Percentiles rank a stretch among this genome's conserved stretches.
phyloP scores from a whole-genome alignment of 2,329 filamentous ascomycete genomes.

The Fusarium piperis region DNA sequence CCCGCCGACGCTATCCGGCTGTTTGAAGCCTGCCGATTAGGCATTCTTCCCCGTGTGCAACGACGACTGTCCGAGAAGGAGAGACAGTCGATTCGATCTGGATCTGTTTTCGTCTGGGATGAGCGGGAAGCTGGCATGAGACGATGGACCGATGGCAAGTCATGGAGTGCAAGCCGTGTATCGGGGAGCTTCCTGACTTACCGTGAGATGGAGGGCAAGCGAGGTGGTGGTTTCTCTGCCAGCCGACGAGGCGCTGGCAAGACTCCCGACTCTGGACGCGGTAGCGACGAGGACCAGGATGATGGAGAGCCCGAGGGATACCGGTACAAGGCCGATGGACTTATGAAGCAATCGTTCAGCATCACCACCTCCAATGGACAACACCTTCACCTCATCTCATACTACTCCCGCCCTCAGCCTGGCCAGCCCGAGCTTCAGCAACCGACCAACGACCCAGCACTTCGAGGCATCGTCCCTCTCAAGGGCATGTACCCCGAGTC shows the following conservation, averaged over 20 bases:
- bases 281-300: slow-evolving; percentile 86
- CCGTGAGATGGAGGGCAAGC: slow-evolving; percentile 98
- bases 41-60: slow-evolving; percentile 90
- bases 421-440: slow-evolving; percentile 78
- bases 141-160: slow-evolving; percentile 98
- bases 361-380: slow-evolving; percentile 91
- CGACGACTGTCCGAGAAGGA: slow-evolving; percentile 95
- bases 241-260: slow-evolving; percentile 71
- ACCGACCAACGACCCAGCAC: slow-evolving; percentile 80
- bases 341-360: slow-evolving; percentile 99
- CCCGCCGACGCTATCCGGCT: slow-evolving; percentile 96
- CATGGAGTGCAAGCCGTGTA: slow-evolving; percentile 97
- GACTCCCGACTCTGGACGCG: slow-evolving; percentile 83
- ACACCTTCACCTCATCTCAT: slow-evolving; percentile 97
- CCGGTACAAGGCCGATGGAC: slow-evolving; percentile 92
- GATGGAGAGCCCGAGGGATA: slow-evolving; percentile 90
- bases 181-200: slow-evolving; percentile 98
- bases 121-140: slow-evolving; percentile 98
- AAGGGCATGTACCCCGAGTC: slow-evolving; percentile 99
- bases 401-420: slow-evolving; percentile 85
- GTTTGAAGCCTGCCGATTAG: slow-evolving; percentile 95
- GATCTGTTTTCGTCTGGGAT: slow-evolving; percentile 99
- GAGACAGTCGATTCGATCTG: slow-evolving; percentile 92
- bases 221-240: slow-evolving; percentile 78
- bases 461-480: slow-evolving; percentile 84